These are phyloP conservation scores for Babesia bovis DNA, from an alignment of 169 alveolate genomes.

Conservation along the genomic window DNA sequence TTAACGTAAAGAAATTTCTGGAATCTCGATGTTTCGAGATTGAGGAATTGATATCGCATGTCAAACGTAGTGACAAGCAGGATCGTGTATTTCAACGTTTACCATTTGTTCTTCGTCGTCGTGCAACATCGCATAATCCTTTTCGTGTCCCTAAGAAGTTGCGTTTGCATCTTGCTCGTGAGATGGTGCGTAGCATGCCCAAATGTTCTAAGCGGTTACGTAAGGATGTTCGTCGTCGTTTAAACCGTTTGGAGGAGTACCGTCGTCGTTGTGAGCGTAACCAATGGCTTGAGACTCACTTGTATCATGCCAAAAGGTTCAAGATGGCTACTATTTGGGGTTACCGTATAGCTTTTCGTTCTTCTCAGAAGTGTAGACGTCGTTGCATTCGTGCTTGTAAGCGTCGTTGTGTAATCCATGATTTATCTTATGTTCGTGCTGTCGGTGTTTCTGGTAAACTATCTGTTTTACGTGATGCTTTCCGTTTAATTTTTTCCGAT, in stretches of 20 bases:
- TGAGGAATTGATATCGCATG: conserved; percentile 41
- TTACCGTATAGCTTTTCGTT: conserved; percentile 78
- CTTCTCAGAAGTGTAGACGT: conserved; percentile 59
- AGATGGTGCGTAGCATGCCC: conserved; percentile 76
- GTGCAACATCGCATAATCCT: conserved; percentile 94
- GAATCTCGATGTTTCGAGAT: conserved; percentile 54
- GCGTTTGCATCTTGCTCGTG: conserved; percentile 68
- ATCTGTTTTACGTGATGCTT: conserved; percentile 20
- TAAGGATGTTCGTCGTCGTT: conserved; percentile 61
- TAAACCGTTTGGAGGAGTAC: conserved; percentile 69
- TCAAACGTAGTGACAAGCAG: conserved; percentile 42
- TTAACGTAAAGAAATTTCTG: conserved; percentile 57
- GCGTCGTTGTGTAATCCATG: conserved; percentile 50
- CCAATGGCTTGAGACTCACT: conserved; percentile 90
- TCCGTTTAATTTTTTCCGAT: conserved; percentile 31
- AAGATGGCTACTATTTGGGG: conserved; percentile 87
- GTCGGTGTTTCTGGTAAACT: conserved; percentile 38
- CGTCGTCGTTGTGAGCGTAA: conserved; percentile 73
- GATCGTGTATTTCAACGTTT: conserved; percentile 84
- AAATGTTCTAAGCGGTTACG: conserved; percentile 65
- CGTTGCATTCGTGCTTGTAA: conserved; percentile 26
- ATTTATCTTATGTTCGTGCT: conserved; percentile 43
- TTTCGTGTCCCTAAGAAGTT: conserved; percentile 87
- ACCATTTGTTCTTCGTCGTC: conserved; percentile 86
- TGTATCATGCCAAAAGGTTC: conserved; percentile 91